Evolutionary conservation across 2,329 filamentous ascomycete species (phyloP).

Genomic region (Alternaria sp.): DNA sequence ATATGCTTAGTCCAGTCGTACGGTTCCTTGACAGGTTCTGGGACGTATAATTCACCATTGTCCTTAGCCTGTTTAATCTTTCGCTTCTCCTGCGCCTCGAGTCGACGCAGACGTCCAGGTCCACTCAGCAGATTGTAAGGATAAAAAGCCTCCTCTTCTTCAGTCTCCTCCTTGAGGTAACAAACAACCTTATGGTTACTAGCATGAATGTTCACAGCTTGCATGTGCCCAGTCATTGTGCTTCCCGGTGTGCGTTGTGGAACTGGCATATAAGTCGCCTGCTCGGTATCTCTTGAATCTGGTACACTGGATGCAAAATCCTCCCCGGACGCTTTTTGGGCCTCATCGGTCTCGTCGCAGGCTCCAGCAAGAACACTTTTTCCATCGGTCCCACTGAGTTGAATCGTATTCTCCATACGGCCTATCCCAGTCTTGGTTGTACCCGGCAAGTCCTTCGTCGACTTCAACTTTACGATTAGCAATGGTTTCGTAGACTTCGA

Average conservation of each 20-base stretch:
- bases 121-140: neutral
- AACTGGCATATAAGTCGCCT: neutral
- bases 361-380: neutral
- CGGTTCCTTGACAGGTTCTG: neutral
- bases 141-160: neutral
- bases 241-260: neutral
- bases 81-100: neutral
- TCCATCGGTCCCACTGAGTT: neutral
- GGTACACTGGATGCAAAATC: neutral
- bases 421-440: neutral
- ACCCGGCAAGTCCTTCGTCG: neutral
- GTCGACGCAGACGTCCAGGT: neutral
- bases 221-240: neutral
- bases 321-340: neutral
- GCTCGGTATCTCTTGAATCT: neutral
- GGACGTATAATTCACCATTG: neutral
- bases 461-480: neutral
- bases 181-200: neutral
- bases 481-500: neutral
- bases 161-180: neutral
- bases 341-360: neutral
- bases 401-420: neutral
- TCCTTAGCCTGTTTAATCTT: neutral
- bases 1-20: neutral
- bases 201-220: neutral